phyloP scores from a whole-genome alignment of 352 stramenopile species.

The Globisporangium orthogonon region DNA sequence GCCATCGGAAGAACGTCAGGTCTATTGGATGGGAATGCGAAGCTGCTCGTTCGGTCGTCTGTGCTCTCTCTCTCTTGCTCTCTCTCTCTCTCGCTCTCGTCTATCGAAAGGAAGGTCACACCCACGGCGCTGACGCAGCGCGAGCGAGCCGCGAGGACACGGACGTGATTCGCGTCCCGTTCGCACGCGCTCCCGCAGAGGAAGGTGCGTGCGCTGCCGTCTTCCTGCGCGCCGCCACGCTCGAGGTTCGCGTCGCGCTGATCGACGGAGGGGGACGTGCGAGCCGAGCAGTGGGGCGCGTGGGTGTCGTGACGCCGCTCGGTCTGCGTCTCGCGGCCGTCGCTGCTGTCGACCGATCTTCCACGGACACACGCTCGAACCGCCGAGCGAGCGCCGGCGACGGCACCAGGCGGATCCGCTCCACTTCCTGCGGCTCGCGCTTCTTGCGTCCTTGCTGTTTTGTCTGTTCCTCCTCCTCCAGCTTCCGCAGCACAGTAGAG shows the following conservation, averaged over 20 bases:
- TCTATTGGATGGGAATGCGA: constrained; percentile 1
- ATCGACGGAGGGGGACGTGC: constrained; percentile 2
- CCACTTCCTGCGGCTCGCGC: constrained; percentile 22
- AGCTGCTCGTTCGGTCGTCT: not conserved
- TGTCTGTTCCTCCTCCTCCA: constrained; percentile 15
- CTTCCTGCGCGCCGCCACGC: constrained; percentile 3
- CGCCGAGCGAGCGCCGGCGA: constrained; percentile 36
- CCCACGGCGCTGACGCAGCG: constrained; percentile 10
- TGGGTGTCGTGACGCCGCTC: constrained; percentile 31
- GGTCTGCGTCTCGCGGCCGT: constrained; percentile 1
- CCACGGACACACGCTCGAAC: constrained; percentile 34
- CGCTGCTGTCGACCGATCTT: not conserved
- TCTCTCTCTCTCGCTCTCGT: too few species aligned
- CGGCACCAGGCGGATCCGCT: constrained; percentile 43
- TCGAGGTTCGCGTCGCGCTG: constrained; percentile 2
- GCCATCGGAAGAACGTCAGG: not conserved
- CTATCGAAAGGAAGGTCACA: not conserved
- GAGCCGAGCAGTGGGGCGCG: not conserved
- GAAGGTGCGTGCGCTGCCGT: not conserved
- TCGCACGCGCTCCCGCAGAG: not conserved
- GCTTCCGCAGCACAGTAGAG: constrained; percentile 30
- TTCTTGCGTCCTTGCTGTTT: constrained; percentile 15
- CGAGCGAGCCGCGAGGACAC: constrained; percentile 6
- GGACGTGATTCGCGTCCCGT: not conserved
- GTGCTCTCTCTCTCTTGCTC: not conserved